These are phyloP conservation scores for Backusella sp. DNA, from an alignment of 192 early-diverging fungal species.

Conservation along the genomic window DNA sequence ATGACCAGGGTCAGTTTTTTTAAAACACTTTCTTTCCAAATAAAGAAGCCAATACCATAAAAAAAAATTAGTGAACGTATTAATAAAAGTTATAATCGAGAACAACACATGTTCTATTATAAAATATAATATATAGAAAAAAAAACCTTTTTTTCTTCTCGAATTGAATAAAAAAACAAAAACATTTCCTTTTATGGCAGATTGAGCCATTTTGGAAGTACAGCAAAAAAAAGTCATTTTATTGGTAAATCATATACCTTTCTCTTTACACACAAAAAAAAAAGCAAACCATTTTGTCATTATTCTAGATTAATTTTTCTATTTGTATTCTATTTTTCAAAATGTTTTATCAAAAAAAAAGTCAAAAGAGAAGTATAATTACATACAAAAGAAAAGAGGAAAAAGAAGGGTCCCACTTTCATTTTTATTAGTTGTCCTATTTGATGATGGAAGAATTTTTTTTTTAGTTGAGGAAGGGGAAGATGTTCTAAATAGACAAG, in stretches of 20 bases:
- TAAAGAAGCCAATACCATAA: not conserved
- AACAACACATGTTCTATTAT: too few relatives aligned
- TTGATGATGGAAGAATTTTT: not conserved
- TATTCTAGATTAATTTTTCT: not conserved
- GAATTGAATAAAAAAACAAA: too few relatives aligned
- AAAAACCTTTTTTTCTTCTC: too few relatives aligned
- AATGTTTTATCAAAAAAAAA: slow-evolving; percentile 5
- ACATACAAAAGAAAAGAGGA: not conserved
- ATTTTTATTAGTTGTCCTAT: not conserved
- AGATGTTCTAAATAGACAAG: too few relatives aligned
- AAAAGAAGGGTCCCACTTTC: not conserved
- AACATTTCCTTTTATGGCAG: too few relatives aligned
- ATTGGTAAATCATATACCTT: too few relatives aligned
- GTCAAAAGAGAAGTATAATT: slow-evolving; percentile 4
- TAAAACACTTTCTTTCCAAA: not conserved
- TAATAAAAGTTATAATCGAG: too few relatives aligned
- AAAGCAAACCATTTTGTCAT: not conserved
- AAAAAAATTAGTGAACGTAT: too few relatives aligned
- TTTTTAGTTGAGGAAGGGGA: not conserved
- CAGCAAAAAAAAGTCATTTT: too few relatives aligned
- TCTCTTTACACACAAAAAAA: too few relatives aligned
- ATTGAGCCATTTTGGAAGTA: too few relatives aligned
- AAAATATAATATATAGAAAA: too few relatives aligned
- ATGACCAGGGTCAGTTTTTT: not conserved
- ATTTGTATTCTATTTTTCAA: not conserved